Conservation (phyloP, 129 eudicot genomes). For the Flaveria sonorensis region DNA sequence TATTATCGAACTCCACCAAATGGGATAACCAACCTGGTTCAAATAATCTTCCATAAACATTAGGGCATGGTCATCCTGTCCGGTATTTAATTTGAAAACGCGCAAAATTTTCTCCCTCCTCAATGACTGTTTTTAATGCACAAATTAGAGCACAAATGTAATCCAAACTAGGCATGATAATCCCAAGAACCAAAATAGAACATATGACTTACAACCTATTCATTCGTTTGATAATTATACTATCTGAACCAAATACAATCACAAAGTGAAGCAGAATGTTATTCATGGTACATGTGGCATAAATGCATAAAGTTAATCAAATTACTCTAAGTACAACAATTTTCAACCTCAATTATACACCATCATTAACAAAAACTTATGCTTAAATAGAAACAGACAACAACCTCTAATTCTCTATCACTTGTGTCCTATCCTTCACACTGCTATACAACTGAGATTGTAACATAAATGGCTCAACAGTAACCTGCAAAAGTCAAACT, state of each 20-base stretch:
- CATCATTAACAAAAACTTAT: constrained; percentile 1
- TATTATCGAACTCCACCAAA: not conserved
- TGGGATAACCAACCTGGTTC: constrained; percentile 55
- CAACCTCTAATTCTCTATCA: constrained; percentile 96
- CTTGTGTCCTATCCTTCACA: constrained; percentile 89
- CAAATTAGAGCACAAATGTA: not conserved
- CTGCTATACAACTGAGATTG: constrained; percentile 89
- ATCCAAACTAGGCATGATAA: not conserved
- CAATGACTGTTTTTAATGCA: constrained; percentile 51
- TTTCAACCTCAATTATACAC: not conserved
- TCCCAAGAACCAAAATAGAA: constrained; percentile 14
- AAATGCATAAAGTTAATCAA: not conserved
- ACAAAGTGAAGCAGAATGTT: not conserved
- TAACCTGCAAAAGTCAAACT: constrained; percentile 51
- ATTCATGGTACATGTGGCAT: not conserved
- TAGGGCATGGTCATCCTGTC: constrained; percentile 96
- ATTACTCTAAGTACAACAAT: not conserved
- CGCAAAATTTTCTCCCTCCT: constrained; percentile 78
- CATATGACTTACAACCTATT: not conserved
- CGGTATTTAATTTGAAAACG: constrained; percentile 82
- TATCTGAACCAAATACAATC: no score
- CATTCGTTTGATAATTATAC: not conserved
- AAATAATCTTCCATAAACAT: constrained; percentile 89
- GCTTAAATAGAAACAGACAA: not conserved
- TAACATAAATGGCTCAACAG: constrained; percentile 72